Conservation (phyloP, 768 basidiomycete species). For the Pholiota conissans region DNA sequence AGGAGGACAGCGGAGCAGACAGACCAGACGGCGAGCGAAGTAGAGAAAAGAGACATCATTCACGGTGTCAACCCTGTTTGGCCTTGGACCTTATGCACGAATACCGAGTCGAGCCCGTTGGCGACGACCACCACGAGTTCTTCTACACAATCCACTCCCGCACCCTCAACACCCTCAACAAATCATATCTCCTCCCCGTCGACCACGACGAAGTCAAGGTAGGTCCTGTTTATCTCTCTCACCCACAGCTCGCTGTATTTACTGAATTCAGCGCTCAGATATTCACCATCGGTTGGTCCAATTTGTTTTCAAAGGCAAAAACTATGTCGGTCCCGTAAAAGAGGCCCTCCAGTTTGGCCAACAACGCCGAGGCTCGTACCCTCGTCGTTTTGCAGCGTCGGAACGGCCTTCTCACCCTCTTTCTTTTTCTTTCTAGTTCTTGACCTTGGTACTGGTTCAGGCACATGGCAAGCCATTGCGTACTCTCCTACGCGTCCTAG, state of each 20-base stretch:
- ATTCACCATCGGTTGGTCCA: conserved; percentile 65
- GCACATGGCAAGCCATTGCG: conserved; percentile 47
- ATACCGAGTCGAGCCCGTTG: conserved; percentile 24
- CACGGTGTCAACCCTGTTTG: conserved; percentile 25
- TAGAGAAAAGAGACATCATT: conserved; percentile 21
- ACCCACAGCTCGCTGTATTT: conserved; percentile 1
- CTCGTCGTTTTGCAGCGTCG: conserved; percentile 1
- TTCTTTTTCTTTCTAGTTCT: conserved; percentile 42
- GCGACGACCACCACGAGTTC: conserved; percentile 49
- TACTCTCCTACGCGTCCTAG: conserved; percentile 3
- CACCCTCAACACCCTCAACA: conserved; percentile 54
- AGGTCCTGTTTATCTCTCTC: conserved; percentile 11
- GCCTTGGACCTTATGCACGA: conserved; percentile 24
- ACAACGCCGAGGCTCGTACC: conserved; percentile 39
- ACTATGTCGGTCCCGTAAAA: conserved; percentile 66
- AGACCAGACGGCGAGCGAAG: conserved; percentile 32
- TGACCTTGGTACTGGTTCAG: conserved; percentile 70
- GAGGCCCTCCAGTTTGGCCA: conserved; percentile 53
- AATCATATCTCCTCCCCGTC: conserved; percentile 61
- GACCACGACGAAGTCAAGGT: conserved; percentile 70
- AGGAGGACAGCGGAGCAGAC: conserved; percentile 28
- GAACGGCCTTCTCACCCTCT: conserved; percentile 16
- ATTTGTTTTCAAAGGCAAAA: conserved; percentile 63
- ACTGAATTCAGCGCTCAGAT: conserved; percentile 51
- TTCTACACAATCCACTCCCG: conserved; percentile 56